Percentiles rank a stretch among this genome's conserved stretches.
phyloP scores from a whole-genome alignment of 495 filamentous ascomycete species.

The Neurospora terricola region DNA sequence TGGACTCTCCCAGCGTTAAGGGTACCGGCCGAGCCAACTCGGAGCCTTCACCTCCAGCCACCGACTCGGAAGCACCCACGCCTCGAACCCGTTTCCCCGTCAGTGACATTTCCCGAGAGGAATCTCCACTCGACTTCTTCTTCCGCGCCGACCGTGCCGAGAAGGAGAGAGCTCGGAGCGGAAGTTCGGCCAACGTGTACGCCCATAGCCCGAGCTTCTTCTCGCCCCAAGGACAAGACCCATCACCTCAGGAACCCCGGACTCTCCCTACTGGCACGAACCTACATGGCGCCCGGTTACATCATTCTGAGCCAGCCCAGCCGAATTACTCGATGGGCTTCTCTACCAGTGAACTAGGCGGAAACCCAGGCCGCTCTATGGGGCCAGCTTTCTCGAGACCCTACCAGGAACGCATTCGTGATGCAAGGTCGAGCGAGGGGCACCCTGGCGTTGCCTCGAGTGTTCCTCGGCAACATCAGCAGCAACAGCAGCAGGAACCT shows the following conservation, averaged over 20 bases:
- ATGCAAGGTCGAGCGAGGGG: constrained; percentile 28
- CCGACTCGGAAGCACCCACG: constrained; percentile 33
- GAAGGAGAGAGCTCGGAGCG: constrained; percentile 48
- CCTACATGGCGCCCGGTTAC: constrained; percentile 18
- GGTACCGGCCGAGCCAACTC: constrained; percentile 18
- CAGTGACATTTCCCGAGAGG: constrained; percentile 31
- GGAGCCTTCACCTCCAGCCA: constrained; percentile 29
- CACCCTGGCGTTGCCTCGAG: constrained; percentile 2
- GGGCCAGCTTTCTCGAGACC: constrained; percentile 59
- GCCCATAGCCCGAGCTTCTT: constrained; percentile 19
- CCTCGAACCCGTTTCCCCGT: constrained; percentile 19
- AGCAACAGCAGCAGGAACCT: constrained; percentile 6
- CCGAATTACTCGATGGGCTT: constrained; percentile 41
- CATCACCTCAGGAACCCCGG: constrained; percentile 26
- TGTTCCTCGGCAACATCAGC: neutral
- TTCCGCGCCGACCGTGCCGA: constrained; percentile 79
- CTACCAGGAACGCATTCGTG: constrained; percentile 55
- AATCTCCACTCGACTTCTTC: constrained; percentile 77
- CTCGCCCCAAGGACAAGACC: constrained; percentile 22
- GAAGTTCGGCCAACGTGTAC: constrained; percentile 30
- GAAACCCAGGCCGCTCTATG: constrained; percentile 37
- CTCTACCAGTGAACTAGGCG: constrained; percentile 59
- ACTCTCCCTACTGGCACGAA: constrained; percentile 19
- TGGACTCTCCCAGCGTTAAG: constrained; percentile 45
- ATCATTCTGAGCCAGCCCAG: constrained; percentile 5